A percentile compares a stretch with the other conserved stretches of the same genome.
Conservation (phyloP, 2,329 filamentous ascomycete species). For the Alternaria atra region DNA sequence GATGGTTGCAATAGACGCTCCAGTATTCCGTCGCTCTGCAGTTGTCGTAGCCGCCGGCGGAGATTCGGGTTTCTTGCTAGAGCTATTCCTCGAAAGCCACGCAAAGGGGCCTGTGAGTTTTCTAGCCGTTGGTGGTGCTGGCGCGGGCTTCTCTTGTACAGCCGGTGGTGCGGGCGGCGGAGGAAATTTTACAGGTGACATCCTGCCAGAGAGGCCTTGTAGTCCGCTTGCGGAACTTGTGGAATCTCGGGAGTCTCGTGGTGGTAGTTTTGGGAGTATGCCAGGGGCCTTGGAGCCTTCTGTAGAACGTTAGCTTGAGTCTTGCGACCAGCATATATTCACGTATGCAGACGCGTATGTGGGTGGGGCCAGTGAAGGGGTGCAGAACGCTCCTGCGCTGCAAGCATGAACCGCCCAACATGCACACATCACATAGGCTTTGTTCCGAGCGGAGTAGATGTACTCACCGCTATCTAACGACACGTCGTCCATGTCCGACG, state of each 20-base stretch:
- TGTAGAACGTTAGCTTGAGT: slow-evolving; percentile 31
- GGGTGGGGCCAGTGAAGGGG: background rate
- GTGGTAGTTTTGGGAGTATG: slow-evolving; percentile 64
- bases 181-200: slow-evolving; percentile 69
- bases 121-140: slow-evolving; percentile 56
- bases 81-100: slow-evolving; percentile 47
- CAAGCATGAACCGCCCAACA: slow-evolving; percentile 5
- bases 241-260: slow-evolving; percentile 54
- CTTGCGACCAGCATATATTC: background rate
- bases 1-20: slow-evolving; percentile 79
- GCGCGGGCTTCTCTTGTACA: slow-evolving; percentile 37
- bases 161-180: slow-evolving; percentile 48
- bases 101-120: slow-evolving; percentile 74
- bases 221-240: slow-evolving; percentile 40
- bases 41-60: slow-evolving; percentile 64
- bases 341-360: background rate
- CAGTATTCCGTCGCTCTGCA: slow-evolving; percentile 72
- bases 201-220: slow-evolving; percentile 76
- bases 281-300: slow-evolving; percentile 37
- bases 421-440: slow-evolving; percentile 12
- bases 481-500: slow-evolving; percentile 69
- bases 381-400: background rate
- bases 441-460: slow-evolving; percentile 19
- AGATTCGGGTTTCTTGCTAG: slow-evolving; percentile 69
- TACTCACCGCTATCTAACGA: slow-evolving; percentile 68